Conservation (phyloP, 192 early-diverging fungal genomes). For the Podochytrium sp. region DNA sequence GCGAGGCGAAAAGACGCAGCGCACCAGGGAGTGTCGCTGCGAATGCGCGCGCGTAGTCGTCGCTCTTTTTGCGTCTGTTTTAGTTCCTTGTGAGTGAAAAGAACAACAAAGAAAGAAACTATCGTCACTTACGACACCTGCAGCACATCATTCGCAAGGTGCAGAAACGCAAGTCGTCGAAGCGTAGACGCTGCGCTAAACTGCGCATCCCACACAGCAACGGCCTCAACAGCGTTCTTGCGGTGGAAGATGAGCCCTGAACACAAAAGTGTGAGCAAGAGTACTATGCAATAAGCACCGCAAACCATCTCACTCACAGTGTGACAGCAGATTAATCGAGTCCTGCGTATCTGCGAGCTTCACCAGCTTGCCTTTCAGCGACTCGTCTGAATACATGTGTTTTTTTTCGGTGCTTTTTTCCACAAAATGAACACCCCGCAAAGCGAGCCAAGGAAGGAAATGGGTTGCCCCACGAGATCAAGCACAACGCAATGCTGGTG, state of each 20-base stretch:
- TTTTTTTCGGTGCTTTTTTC: not conserved
- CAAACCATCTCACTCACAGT: constrained; percentile 34
- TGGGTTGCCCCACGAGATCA: not conserved
- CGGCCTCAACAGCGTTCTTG: constrained; percentile 40
- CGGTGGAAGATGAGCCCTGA: constrained; percentile 52
- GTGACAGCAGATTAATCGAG: constrained; percentile 41
- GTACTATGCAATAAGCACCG: constrained; percentile 2
- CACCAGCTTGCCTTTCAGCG: constrained; percentile 37
- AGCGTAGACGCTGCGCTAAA: constrained; percentile 25
- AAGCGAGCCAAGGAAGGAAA: not conserved
- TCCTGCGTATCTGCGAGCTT: constrained; percentile 50
- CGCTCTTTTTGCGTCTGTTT: constrained; percentile 42
- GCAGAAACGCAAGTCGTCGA: constrained; percentile 39
- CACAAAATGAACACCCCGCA: not conserved
- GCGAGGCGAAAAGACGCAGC: constrained; percentile 19
- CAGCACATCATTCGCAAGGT: constrained; percentile 53
- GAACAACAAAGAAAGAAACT: too few relatives aligned
- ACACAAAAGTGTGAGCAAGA: not conserved
- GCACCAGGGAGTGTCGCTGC: constrained; percentile 38
- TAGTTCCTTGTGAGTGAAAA: too few relatives aligned
- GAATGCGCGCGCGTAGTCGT: constrained; percentile 46
- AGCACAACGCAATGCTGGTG: too few relatives aligned
- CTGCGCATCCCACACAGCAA: constrained; percentile 43
- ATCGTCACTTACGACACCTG: too few relatives aligned
- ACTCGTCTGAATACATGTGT: constrained; percentile 19